Percentiles rank a stretch among this genome's conserved stretches.
Evolutionary conservation across 768 basidiomycete species (phyloP).

Genomic region (Termitomyces sp.): DNA sequence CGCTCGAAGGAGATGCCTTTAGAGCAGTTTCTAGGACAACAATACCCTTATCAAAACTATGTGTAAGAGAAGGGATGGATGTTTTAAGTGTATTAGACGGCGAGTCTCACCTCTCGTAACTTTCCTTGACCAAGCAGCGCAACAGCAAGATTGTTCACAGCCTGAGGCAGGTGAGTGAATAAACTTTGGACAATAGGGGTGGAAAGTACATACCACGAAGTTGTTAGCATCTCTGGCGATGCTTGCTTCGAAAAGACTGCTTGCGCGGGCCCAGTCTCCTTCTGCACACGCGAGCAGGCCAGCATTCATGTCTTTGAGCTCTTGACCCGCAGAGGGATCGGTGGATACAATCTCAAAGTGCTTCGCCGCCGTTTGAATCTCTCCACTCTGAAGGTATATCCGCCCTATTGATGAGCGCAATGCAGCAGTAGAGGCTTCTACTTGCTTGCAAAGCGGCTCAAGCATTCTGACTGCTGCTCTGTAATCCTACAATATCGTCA

Average conservation of each 20-base stretch:
- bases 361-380: conserved; percentile 50
- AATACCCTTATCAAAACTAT: conserved; percentile 46
- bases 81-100: background rate
- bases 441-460: conserved; percentile 54
- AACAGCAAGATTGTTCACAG: conserved; percentile 75
- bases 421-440: conserved; percentile 37
- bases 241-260: conserved; percentile 34
- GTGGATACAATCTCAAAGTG: conserved; percentile 51
- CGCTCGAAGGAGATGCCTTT: conserved; percentile 57
- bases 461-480: conserved; percentile 64
- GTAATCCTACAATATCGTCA: conserved; percentile 46
- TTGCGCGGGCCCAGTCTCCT: conserved; percentile 64
- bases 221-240: conserved; percentile 54
- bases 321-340: conserved; percentile 36
- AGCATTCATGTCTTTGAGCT: conserved; percentile 54
- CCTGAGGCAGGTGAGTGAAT: background rate
- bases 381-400: conserved; percentile 70
- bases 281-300: conserved; percentile 62
- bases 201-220: conserved; percentile 40
- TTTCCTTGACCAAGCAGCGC: conserved; percentile 66
- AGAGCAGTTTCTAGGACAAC: conserved; percentile 61
- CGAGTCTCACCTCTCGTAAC: conserved; percentile 57
- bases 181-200: background rate
- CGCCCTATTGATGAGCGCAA: conserved; percentile 68
- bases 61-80: background rate